Base-by-base conservation (phyloP, 2,329 filamentous ascomycete genomes). In the Sphaceloma murrayae region DNA sequence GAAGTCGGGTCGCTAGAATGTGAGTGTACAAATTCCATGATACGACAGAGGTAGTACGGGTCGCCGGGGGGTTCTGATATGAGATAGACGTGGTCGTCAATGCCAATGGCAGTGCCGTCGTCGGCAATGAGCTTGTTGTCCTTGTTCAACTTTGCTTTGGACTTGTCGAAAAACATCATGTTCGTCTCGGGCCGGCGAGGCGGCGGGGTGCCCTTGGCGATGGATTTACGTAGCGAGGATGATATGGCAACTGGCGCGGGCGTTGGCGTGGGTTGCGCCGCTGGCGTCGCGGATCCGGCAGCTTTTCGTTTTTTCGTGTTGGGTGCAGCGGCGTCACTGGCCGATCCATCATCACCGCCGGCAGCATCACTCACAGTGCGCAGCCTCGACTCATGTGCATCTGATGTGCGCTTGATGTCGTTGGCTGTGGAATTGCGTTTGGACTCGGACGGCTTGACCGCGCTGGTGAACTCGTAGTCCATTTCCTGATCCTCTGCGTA, bases 31-130 rank as follows among this genome's bases (percentile, higher is more conserved):
- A 96, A 96, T 63, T 98, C 89, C 91, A 98, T 98, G 62, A 98
- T 91, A 55, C 91, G 85, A 51, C 85, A 91, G 52, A 98, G 71
- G 63, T 98, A 98, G 67, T 98, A 98, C 45, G 91, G 91, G 66
- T 98, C 91, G 43, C 91, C 91, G 11, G 91, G 91, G 40, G 91
- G 91, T 65, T 98, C 91, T 66, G 88, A 96, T 51, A 98, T 83
- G 51, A 96, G 77, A 70, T 96, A 98, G 53, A 94, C 85, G 68
- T 96, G 78, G 65, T 85, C 80, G 68, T 98, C 93, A 52, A 86
- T 71, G 53, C 77, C 74, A 56, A 95, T 70, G 45, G 80, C 74
- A 33, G 86, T 91, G 52, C 91, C 91, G 67, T 96, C 87, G 61
- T 98, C 91, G 49, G 91, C 85, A 54, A 82, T 75, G 60, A 98